These are phyloP conservation scores for Schizopora paradoxa DNA, from an alignment of 1,284 basidiomycete genomes.

Conservation along the genomic window DNA sequence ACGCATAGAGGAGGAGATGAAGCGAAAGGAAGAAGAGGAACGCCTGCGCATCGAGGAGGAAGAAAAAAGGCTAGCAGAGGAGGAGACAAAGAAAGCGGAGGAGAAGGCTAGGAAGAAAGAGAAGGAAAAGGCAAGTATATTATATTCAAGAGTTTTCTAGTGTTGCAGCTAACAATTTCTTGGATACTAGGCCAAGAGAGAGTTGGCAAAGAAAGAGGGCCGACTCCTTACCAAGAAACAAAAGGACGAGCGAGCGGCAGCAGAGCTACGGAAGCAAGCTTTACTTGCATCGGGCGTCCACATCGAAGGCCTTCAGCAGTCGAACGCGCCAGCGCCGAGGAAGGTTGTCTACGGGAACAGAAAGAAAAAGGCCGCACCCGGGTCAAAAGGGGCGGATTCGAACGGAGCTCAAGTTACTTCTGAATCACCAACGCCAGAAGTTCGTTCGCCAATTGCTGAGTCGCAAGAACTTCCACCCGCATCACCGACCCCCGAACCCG, in stretches of 20 bases:
- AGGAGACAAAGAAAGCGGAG: conserved; percentile 71
- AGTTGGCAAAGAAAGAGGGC: conserved; percentile 86
- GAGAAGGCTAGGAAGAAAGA: conserved; percentile 83
- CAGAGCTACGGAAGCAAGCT: conserved; percentile 89
- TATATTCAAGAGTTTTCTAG: conserved; percentile 15
- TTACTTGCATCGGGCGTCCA: conserved; percentile 86
- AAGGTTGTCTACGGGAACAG: conserved; percentile 78
- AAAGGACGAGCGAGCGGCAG: conserved; percentile 89
- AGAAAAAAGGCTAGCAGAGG: conserved; percentile 71
- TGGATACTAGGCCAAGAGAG: conserved; percentile 66
- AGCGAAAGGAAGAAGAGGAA: conserved; percentile 67
- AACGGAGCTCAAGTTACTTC: conserved; percentile 13
- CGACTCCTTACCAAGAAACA: conserved; percentile 91
- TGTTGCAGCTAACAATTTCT: conserved; percentile 7
- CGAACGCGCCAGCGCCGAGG: conserved; percentile 48
- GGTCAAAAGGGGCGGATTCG: conserved; percentile 20
- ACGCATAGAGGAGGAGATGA: conserved; percentile 77
- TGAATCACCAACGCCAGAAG: conserved; percentile 22
- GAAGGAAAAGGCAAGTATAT: conserved; percentile 78
- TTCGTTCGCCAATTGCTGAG: conserved; percentile 22
- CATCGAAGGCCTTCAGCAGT: conserved; percentile 80
- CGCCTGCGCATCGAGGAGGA: conserved; percentile 78
- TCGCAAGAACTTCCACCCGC: conserved; percentile 32
- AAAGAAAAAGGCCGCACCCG: conserved; percentile 66
- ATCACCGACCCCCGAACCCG: conserved; percentile 30